A percentile compares a stretch with the other conserved stretches of the same genome.
Conservation (phyloP, 1,284 basidiomycete species). For the Pseudozyma sp. region DNA sequence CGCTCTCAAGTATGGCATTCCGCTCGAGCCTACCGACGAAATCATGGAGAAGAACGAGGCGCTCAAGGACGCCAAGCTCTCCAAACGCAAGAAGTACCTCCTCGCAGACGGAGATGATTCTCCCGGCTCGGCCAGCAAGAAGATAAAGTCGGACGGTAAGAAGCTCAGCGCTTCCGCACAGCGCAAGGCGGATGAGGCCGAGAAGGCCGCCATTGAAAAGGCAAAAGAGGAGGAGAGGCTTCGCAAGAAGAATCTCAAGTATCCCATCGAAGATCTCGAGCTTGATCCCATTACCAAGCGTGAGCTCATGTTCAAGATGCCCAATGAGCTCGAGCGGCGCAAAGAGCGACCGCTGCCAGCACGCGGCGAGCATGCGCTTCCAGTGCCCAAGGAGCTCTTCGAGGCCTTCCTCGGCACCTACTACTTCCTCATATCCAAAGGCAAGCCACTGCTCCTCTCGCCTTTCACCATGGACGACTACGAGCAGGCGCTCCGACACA, state of each 20-base stretch:
- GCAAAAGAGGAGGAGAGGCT: conserved; percentile 73
- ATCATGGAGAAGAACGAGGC: conserved; percentile 81
- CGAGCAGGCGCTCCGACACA: conserved; percentile 86
- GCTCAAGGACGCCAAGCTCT: conserved; percentile 81
- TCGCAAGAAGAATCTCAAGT: conserved; percentile 83
- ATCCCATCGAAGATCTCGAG: conserved; percentile 73
- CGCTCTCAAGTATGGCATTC: conserved; percentile 84
- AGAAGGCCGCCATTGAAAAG: conserved; percentile 43
- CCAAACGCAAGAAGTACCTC: conserved; percentile 71
- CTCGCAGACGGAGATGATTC: conserved; percentile 84
- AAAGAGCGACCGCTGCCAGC: conserved; percentile 75
- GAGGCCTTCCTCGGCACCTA: conserved; percentile 88
- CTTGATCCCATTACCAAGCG: conserved; percentile 65
- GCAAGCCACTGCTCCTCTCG: conserved; percentile 88
- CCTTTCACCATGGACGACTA: conserved; percentile 92
- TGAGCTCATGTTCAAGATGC: conserved; percentile 60
- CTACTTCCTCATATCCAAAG: conserved; percentile 92
- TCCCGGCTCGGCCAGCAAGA: conserved; percentile 69
- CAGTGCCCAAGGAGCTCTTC: conserved; percentile 78
- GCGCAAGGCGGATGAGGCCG: conserved; percentile 41
- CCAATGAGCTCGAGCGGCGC: conserved; percentile 52
- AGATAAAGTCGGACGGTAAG: conserved; percentile 28
- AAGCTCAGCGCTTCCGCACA: conserved; percentile 42
- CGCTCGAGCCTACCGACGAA: conserved; percentile 84
- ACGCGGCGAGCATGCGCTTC: conserved; percentile 81